phyloP scores from a whole-genome alignment of 2,329 filamentous ascomycete genomes.

The Neopestalotiopsis sp. region DNA sequence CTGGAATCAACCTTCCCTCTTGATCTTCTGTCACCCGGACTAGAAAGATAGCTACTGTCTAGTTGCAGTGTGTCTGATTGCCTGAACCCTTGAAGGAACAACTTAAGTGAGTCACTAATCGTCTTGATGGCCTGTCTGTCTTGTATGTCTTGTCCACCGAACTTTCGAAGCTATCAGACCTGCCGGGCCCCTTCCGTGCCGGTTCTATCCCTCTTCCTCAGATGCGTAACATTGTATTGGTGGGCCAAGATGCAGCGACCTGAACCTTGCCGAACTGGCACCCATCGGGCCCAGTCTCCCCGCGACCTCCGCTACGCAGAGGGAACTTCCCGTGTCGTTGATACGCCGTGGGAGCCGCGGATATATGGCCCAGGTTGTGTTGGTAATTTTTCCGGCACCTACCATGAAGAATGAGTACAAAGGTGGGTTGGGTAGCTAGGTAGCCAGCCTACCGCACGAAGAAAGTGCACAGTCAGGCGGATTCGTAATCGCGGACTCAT shows the following conservation, averaged over 20 bases:
- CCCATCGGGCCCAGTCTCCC: neutral
- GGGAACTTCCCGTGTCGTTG: too few species aligned
- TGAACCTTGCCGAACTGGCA: neutral
- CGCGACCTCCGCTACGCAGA: neutral
- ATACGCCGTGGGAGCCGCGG: neutral
- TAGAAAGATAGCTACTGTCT: neutral
- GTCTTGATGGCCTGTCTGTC: neutral
- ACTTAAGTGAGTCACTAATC: too few species aligned
- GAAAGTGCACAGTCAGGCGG: neutral
- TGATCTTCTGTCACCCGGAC: neutral
- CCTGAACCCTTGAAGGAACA: too few species aligned
- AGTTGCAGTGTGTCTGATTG: neutral
- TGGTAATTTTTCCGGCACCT: neutral
- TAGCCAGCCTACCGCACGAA: neutral
- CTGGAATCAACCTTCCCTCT: neutral
- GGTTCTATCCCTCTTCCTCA: neutral
- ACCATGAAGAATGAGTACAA: neutral
- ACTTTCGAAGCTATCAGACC: neutral
- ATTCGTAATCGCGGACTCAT: neutral
- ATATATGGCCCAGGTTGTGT: neutral
- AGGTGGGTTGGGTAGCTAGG: too few species aligned
- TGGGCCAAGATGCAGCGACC: neutral
- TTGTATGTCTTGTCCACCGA: neutral
- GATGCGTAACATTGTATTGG: neutral
- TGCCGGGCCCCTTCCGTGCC: neutral